Evolutionary conservation across 768 basidiomycete genomes (phyloP).

Genomic region (Boletus rex-veris): DNA sequence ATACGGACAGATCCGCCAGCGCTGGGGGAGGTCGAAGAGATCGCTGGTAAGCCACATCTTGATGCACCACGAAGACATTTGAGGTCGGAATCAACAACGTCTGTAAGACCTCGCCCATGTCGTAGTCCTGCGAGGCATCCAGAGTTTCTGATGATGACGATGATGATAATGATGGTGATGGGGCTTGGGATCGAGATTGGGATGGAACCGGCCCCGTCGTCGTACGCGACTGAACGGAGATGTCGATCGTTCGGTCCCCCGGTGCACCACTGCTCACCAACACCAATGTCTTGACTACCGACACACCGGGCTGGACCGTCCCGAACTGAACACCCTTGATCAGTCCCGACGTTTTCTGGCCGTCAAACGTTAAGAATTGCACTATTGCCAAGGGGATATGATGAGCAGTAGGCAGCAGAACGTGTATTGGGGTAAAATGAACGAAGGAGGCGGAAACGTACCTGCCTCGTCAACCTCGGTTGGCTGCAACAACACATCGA

Average conservation of each 20-base stretch:
- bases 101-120: slow-evolving; percentile 53
- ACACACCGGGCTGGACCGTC: slow-evolving; percentile 53
- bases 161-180: slow-evolving; percentile 1
- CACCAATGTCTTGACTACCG: slow-evolving; percentile 57
- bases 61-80: slow-evolving; percentile 54
- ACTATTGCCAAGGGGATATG: slow-evolving; percentile 33
- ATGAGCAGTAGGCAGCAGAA: not conserved
- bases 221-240: slow-evolving; percentile 69
- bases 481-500: slow-evolving; percentile 81
- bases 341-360: slow-evolving; percentile 62
- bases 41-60: slow-evolving; percentile 53
- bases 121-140: slow-evolving; percentile 21
- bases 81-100: slow-evolving; percentile 66
- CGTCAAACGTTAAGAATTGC: slow-evolving; percentile 58
- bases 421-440: not conserved
- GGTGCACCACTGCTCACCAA: slow-evolving; percentile 58
- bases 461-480: slow-evolving; percentile 71
- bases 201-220: not conserved
- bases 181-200: not conserved
- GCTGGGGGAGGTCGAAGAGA: slow-evolving; percentile 40
- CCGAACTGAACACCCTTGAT: slow-evolving; percentile 76
- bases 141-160: slow-evolving; percentile 5
- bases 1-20: slow-evolving; percentile 51
- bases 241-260: slow-evolving; percentile 73
- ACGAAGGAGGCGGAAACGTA: slow-evolving; percentile 30